phyloP scores from a whole-genome alignment of 75 land plant genomes.

The Ceratopteris richardii region DNA sequence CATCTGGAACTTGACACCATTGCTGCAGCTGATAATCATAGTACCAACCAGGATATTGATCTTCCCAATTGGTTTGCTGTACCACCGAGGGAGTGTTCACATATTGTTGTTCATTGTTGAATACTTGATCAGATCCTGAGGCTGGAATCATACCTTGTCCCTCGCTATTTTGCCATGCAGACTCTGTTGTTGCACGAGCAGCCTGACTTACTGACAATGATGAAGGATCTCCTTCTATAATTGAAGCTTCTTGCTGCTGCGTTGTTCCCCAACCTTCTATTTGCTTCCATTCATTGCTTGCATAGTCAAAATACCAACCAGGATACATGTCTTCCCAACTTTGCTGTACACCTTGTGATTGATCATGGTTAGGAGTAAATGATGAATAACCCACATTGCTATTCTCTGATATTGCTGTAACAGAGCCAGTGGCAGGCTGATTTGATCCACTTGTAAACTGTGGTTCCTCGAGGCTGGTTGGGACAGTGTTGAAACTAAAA shows the following conservation, averaged over 20 bases:
- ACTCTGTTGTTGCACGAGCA: no score
- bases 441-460: not conserved
- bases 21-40: slow-evolving; percentile 49
- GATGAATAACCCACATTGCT: not conserved
- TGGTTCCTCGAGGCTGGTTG: no score
- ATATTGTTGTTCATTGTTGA: not conserved
- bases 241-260: slow-evolving; percentile 2
- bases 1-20: slow-evolving; percentile 45
- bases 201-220: no score
- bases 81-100: not conserved
- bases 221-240: not conserved
- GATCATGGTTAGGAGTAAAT: slow-evolving; percentile 2
- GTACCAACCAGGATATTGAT: slow-evolving; percentile 79
- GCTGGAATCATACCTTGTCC: no score
- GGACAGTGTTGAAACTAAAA: not conserved
- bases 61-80: slow-evolving; percentile 45
- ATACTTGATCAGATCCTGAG: no score
- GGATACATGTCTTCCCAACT: slow-evolving; percentile 66
- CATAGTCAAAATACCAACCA: slow-evolving; percentile 75
- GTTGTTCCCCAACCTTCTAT: slow-evolving; percentile 32
- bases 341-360: slow-evolving; percentile 12
- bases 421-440: not conserved
- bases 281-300: slow-evolving; percentile 73
- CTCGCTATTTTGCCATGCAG: no score
- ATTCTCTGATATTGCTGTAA: not conserved